phyloP scores from a whole-genome alignment of 768 basidiomycete genomes.

The Phylloporus arenicola region DNA sequence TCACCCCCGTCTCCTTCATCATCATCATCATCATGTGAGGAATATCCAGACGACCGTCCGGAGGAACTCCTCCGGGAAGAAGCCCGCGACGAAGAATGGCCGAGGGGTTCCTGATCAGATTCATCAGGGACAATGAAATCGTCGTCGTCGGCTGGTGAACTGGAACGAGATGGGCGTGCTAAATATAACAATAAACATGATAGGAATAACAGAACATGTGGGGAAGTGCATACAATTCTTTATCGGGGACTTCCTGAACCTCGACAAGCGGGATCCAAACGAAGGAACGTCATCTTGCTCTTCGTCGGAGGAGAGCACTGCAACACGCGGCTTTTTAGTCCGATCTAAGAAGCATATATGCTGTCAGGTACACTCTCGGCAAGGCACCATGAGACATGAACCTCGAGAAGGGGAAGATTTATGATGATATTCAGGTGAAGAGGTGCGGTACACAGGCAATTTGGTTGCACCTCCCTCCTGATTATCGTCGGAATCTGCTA shows the following conservation, averaged over 20 bases:
- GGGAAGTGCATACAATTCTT: conserved; percentile 42
- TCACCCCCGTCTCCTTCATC: conserved; percentile 29
- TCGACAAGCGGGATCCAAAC: conserved; percentile 56
- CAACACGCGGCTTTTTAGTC: conserved; percentile 58
- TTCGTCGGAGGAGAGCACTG: conserved; percentile 46
- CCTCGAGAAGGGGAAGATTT: conserved; percentile 27
- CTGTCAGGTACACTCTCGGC: conserved; percentile 1
- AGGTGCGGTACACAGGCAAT: conserved; percentile 19
- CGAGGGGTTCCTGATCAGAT: conserved; percentile 50
- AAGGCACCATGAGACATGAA: conserved; percentile 4
- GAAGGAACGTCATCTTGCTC: conserved; percentile 38
- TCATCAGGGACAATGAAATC: conserved; percentile 70
- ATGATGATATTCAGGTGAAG: conserved; percentile 26
- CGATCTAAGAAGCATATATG: conserved; percentile 31
- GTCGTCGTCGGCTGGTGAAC: conserved; percentile 54
- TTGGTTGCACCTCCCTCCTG: conserved; percentile 10
- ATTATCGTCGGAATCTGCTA: conserved; percentile 74
- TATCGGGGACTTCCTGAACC: conserved; percentile 58
- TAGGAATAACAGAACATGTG: background rate
- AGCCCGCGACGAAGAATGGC: conserved; percentile 46
- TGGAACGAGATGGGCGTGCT: conserved; percentile 39
- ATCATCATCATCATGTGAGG: conserved; percentile 35
- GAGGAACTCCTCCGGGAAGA: conserved; percentile 39
- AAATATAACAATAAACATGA: conserved; percentile 6
- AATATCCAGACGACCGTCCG: conserved; percentile 30